Evolutionary conservation across 1,284 basidiomycete species (phyloP).

Genomic region (Filobasidium uniguttulatum): DNA sequence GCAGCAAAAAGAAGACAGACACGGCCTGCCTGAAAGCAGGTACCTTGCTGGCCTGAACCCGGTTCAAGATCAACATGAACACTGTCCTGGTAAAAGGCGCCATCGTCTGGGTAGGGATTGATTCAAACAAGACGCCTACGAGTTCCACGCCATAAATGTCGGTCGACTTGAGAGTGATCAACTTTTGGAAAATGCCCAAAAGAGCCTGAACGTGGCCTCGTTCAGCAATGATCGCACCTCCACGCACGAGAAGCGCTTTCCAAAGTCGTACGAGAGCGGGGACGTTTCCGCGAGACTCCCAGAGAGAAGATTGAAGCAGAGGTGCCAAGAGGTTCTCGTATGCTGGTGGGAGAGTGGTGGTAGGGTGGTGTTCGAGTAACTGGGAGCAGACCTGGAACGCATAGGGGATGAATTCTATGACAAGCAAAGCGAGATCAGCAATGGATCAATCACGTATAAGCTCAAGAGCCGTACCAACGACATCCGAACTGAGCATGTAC

Average conservation of each 20-base stretch:
- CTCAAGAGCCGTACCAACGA: conserved; percentile 54
- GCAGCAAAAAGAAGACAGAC: conserved; percentile 61
- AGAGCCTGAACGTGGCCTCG: conserved; percentile 63
- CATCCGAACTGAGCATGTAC: conserved; percentile 76
- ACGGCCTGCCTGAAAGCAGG: conserved; percentile 77
- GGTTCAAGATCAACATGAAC: conserved; percentile 65
- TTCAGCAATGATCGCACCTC: conserved; percentile 54
- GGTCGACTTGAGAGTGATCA: conserved; percentile 77
- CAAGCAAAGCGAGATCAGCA: not conserved
- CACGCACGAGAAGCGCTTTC: conserved; percentile 67
- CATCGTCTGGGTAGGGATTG: conserved; percentile 55
- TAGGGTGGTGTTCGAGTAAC: conserved; percentile 72
- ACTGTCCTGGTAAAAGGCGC: conserved; percentile 63
- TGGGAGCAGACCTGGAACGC: conserved; percentile 94
- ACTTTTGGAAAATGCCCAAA: conserved; percentile 80
- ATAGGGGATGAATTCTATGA: conserved; percentile 85
- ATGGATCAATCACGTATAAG: not conserved
- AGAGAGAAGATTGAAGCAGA: conserved; percentile 71
- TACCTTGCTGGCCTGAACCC: conserved; percentile 80
- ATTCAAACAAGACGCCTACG: conserved; percentile 59
- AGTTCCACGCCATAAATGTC: conserved; percentile 87
- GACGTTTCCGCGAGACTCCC: conserved; percentile 92
- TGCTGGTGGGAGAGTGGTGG: conserved; percentile 49
- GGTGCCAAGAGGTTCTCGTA: conserved; percentile 71
- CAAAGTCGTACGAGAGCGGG: conserved; percentile 83